These are phyloP conservation scores for Colletotrichum sp. DNA, from an alignment of 2,329 filamentous ascomycete species.

Conservation along the genomic window DNA sequence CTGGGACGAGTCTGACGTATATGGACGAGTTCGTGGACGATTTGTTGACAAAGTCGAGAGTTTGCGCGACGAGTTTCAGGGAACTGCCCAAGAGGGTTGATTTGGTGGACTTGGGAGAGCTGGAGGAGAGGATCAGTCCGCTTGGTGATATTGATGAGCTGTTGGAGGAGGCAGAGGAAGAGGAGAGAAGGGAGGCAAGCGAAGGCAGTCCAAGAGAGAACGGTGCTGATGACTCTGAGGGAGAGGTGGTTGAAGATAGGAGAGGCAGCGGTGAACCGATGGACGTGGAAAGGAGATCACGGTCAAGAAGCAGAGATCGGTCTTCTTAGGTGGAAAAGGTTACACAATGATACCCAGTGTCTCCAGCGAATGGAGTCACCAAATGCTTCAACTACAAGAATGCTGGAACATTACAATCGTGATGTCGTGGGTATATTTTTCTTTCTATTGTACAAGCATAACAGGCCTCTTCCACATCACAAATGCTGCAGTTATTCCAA, in stretches of 20 bases:
- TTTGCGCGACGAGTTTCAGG: constrained; percentile 91
- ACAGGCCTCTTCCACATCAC: background rate
- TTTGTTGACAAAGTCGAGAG: constrained; percentile 83
- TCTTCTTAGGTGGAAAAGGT: background rate
- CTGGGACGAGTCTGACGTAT: constrained; percentile 77
- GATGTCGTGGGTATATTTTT: constrained; percentile 1
- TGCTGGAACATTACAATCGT: background rate
- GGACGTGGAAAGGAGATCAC: constrained; percentile 37
- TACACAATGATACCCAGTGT: constrained; percentile 6
- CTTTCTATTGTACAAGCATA: constrained; percentile 1
- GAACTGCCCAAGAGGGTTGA: constrained; percentile 84
- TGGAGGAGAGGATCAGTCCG: constrained; percentile 86
- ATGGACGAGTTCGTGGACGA: constrained; percentile 96
- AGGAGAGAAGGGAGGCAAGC: constrained; percentile 31
- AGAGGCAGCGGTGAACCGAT: constrained; percentile 28
- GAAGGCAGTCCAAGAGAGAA: constrained; percentile 30
- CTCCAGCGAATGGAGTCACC: background rate
- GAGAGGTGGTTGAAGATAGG: constrained; percentile 37
- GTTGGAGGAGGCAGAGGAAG: constrained; percentile 66
- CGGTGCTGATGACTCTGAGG: constrained; percentile 42
- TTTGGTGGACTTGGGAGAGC: constrained; percentile 85
- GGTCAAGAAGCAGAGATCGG: constrained; percentile 11
- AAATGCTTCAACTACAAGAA: background rate
- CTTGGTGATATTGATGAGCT: constrained; percentile 80
- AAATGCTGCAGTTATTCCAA: background rate